A percentile compares a stretch with the other conserved stretches of the same genome.
phyloP scores from a whole-genome alignment of 805 yeast genomes.

The Ogataea naganishii region DNA sequence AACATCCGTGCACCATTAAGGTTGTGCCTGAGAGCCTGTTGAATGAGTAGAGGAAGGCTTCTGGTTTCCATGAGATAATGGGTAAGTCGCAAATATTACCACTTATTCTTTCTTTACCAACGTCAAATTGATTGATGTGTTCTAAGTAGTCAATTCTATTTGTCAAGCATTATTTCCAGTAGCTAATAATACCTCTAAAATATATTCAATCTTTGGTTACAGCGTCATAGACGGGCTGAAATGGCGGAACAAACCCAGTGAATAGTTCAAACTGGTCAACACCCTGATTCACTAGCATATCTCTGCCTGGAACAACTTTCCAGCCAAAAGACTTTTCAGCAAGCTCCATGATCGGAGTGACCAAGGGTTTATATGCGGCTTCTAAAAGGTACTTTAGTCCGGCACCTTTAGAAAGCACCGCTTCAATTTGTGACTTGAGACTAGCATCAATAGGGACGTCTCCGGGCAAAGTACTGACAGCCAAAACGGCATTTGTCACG shows the following conservation, averaged over 20 bases:
- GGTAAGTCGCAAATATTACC: no score
- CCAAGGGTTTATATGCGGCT: constrained; percentile 88
- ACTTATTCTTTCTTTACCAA: no score
- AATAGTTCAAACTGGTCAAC: constrained; percentile 76
- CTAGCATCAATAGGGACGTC: constrained; percentile 55
- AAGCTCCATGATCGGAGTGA: constrained; percentile 78
- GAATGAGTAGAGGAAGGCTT: no score
- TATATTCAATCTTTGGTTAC: constrained; percentile 28
- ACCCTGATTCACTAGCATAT: constrained; percentile 92
- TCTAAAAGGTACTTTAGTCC: constrained; percentile 62
- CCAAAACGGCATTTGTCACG: constrained; percentile 43
- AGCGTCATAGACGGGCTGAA: constrained; percentile 50
- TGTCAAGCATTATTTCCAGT: no score
- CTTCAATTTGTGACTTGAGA: constrained; percentile 40
- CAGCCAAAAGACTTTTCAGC: constrained; percentile 59
- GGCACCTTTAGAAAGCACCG: constrained; percentile 35
- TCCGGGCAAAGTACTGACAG: constrained; percentile 80
- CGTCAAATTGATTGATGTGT: no score
- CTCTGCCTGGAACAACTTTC: constrained; percentile 84
- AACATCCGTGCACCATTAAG: no score
- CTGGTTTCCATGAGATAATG: no score
- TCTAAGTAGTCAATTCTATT: no score
- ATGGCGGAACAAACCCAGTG: constrained; percentile 62
- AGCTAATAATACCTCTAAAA: no score
- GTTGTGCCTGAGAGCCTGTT: no score